These are phyloP conservation scores for Endoconidiophora polonica DNA, from an alignment of 2,329 filamentous ascomycete genomes.

Conservation along the genomic window DNA sequence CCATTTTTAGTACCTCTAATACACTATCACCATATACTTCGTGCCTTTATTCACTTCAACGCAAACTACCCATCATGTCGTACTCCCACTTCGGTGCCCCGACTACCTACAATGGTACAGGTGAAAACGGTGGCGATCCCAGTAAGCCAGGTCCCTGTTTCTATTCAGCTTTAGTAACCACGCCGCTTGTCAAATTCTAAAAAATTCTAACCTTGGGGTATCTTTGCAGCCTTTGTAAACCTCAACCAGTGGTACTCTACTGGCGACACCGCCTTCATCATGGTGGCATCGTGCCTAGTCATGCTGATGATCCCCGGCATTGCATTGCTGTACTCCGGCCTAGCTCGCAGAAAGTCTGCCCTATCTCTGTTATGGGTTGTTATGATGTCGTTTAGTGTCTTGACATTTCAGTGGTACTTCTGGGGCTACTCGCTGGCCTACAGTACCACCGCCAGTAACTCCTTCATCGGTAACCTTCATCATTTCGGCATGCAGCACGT, in stretches of 20 bases:
- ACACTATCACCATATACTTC: background rate
- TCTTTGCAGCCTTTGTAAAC: slow-evolving; percentile 53
- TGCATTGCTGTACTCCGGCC: slow-evolving; percentile 90
- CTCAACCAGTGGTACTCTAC: slow-evolving; percentile 90
- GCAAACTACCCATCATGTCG: slow-evolving; percentile 30
- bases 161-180: background rate
- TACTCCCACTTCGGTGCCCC: slow-evolving; percentile 44
- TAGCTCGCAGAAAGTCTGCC: slow-evolving; percentile 93
- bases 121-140: slow-evolving; percentile 57
- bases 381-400: slow-evolving; percentile 81
- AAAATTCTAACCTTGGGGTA: slow-evolving; percentile 9
- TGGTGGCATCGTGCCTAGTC: slow-evolving; percentile 81
- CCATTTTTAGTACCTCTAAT: background rate
- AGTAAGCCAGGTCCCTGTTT: slow-evolving; percentile 10
- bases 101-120: slow-evolving; percentile 44
- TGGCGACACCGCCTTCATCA: slow-evolving; percentile 87
- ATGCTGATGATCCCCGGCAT: slow-evolving; percentile 94
- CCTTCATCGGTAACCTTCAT: slow-evolving; percentile 78
- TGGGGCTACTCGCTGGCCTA: slow-evolving; percentile 97
- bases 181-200: background rate
- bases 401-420: slow-evolving; percentile 98
- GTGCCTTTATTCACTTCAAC: background rate
- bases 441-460: slow-evolving; percentile 62
- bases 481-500: slow-evolving; percentile 83
- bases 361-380: slow-evolving; percentile 94